A percentile compares a stretch with the other conserved stretches of the same genome.
phyloP scores from a whole-genome alignment of 257 asterid species.

The Hygrophila difformis region DNA sequence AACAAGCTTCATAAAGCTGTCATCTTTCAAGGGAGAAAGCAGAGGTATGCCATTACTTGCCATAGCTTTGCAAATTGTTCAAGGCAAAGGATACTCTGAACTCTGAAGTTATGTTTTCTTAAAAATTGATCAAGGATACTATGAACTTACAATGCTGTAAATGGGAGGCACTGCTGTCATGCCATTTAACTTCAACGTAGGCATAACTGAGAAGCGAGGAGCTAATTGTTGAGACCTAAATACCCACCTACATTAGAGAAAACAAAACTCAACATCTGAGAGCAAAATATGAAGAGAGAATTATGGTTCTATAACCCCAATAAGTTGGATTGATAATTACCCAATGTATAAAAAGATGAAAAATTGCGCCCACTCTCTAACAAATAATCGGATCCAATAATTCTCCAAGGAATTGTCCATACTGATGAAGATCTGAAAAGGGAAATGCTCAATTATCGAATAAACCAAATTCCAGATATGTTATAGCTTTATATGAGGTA shows the following conservation, averaged over 20 bases:
- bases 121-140: background rate
- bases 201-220: slow-evolving; percentile 77
- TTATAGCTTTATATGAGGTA: background rate
- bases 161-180: slow-evolving; percentile 59
- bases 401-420: slow-evolving; percentile 44
- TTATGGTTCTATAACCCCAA: background rate
- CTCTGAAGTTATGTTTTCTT: too few relatives aligned
- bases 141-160: slow-evolving; percentile 71
- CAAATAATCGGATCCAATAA: slow-evolving; percentile 68
- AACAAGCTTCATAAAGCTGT: background rate
- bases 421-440: slow-evolving; percentile 56
- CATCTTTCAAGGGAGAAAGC: background rate
- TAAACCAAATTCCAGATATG: background rate
- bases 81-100: too few relatives aligned
- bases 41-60: too few relatives aligned
- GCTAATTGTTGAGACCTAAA: slow-evolving; percentile 62
- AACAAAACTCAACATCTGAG: slow-evolving; percentile 1
- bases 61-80: too few relatives aligned
- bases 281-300: background rate
- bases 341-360: slow-evolving; percentile 67
- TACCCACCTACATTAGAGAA: slow-evolving; percentile 57
- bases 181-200: slow-evolving; percentile 35
- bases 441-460: slow-evolving; percentile 7
- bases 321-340: slow-evolving; percentile 31
- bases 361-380: slow-evolving; percentile 82